Conservation (phyloP, 495 filamentous ascomycete species). For the Clavariopsis aquatica region DNA sequence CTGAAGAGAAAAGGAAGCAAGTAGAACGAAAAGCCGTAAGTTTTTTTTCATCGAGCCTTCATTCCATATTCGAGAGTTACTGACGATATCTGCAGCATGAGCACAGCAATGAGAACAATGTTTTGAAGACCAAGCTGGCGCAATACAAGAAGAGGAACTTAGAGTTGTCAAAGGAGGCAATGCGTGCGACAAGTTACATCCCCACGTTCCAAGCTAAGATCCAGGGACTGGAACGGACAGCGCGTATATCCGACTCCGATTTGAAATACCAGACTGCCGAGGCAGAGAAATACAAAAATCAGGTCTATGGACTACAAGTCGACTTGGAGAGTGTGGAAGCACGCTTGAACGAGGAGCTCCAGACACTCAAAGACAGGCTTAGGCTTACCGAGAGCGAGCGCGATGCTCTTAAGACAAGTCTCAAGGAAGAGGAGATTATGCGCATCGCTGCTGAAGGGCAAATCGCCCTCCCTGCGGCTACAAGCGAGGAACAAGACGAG, state of each 20-base stretch:
- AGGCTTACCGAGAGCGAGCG: slow-evolving; percentile 62
- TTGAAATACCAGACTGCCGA: slow-evolving; percentile 52
- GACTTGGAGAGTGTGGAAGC: slow-evolving; percentile 72
- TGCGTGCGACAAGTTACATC: slow-evolving; percentile 82
- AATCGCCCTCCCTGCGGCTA: slow-evolving; percentile 55
- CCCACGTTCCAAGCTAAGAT: slow-evolving; percentile 74
- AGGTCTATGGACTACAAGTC: slow-evolving; percentile 74
- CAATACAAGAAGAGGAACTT: slow-evolving; percentile 15
- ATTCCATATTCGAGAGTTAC: not conserved
- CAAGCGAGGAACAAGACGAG: slow-evolving; percentile 44
- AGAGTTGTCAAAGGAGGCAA: slow-evolving; percentile 42
- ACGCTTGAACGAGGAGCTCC: slow-evolving; percentile 66
- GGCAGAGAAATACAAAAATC: slow-evolving; percentile 62
- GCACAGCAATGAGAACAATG: not conserved
- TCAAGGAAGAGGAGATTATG: slow-evolving; percentile 61
- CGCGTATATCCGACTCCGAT: slow-evolving; percentile 55
- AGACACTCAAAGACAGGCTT: slow-evolving; percentile 32
- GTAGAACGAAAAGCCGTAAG: slow-evolving; percentile 10
- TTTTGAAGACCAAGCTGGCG: not conserved
- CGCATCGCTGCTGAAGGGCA: slow-evolving; percentile 65
- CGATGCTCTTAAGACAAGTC: slow-evolving; percentile 64
- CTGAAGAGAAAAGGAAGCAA: slow-evolving; percentile 16
- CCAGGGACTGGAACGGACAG: slow-evolving; percentile 72
- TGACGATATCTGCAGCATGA: slow-evolving; percentile 1
- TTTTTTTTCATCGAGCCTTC: not conserved